Conservation (phyloP, 106 monocot genomes). For the Triglochin maritima region DNA sequence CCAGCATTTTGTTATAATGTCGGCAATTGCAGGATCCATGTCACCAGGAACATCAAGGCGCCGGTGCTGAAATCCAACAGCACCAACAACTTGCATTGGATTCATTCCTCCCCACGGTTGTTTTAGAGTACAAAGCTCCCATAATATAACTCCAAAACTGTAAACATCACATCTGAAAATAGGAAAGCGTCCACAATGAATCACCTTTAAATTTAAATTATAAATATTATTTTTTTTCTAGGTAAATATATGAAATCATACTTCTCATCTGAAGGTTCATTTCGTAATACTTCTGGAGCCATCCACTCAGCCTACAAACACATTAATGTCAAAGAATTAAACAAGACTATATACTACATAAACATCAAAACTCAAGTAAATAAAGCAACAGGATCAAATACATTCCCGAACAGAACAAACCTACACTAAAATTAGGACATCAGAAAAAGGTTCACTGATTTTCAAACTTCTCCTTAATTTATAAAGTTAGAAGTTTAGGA, state of each 20-base stretch:
- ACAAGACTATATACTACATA: no score
- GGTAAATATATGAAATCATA: constrained; percentile 5
- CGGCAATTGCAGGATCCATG: constrained; percentile 47
- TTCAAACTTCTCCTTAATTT: no score
- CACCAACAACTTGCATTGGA: constrained; percentile 77
- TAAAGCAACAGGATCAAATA: no score
- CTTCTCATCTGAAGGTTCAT: constrained; percentile 78
- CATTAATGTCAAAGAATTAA: no score
- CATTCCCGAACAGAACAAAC: no score
- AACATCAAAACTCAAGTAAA: no score
- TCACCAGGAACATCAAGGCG: constrained; percentile 56
- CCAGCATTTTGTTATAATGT: constrained; percentile 53
- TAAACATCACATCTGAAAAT: constrained; percentile 58
- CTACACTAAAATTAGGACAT: no score
- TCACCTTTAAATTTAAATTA: no score
- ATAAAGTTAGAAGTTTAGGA: no score
- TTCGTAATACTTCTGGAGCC: constrained; percentile 67
- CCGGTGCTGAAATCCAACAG: constrained; percentile 66
- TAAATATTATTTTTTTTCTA: no score
- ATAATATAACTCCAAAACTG: constrained; percentile 67
- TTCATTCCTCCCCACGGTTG: constrained; percentile 73
- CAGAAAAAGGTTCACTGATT: no score
- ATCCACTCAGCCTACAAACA: constrained; percentile 60
- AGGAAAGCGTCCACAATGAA: not conserved
- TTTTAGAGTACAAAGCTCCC: constrained; percentile 58